These are phyloP conservation scores for Amylocystis lapponica DNA, from an alignment of 768 basidiomycete species.

Conservation along the genomic window DNA sequence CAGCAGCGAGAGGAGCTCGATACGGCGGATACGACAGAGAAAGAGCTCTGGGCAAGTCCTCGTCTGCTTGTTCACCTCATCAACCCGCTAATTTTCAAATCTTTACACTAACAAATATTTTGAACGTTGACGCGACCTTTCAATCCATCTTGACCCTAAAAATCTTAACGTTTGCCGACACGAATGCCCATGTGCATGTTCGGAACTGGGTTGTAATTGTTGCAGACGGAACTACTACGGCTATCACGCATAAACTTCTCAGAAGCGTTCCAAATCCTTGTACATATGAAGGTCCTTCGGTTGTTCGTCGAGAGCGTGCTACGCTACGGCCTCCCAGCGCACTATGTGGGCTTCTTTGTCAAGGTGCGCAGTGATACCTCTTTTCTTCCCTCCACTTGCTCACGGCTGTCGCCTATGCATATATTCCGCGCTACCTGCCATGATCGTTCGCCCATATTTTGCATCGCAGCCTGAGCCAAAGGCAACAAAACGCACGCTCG, in stretches of 20 bases:
- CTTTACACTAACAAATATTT: not conserved
- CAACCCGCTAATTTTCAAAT: not conserved
- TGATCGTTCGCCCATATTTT: not conserved
- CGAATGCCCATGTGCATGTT: not conserved
- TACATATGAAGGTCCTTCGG: constrained; percentile 88
- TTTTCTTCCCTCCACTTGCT: not conserved
- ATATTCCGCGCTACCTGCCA: not conserved
- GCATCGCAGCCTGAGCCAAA: constrained; percentile 76
- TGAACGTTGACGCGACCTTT: constrained; percentile 4
- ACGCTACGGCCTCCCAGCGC: constrained; percentile 90
- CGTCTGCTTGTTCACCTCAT: too few relatives aligned
- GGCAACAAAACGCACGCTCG: constrained; percentile 71
- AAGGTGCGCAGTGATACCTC: constrained; percentile 48
- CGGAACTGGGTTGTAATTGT: not conserved
- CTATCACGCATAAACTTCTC: constrained; percentile 94
- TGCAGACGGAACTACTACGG: constrained; percentile 84
- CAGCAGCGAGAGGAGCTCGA: constrained; percentile 81
- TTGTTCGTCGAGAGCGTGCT: constrained; percentile 94
- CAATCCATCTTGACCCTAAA: not conserved
- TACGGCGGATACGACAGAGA: constrained; percentile 79
- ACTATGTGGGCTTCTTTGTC: constrained; percentile 76
- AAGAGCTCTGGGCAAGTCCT: constrained; percentile 89
- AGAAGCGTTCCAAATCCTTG: constrained; percentile 90
- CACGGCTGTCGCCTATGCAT: not conserved
- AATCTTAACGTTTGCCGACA: too few relatives aligned